Conservation (phyloP, 164 flowering plant genomes). For the Annona squamosa region DNA sequence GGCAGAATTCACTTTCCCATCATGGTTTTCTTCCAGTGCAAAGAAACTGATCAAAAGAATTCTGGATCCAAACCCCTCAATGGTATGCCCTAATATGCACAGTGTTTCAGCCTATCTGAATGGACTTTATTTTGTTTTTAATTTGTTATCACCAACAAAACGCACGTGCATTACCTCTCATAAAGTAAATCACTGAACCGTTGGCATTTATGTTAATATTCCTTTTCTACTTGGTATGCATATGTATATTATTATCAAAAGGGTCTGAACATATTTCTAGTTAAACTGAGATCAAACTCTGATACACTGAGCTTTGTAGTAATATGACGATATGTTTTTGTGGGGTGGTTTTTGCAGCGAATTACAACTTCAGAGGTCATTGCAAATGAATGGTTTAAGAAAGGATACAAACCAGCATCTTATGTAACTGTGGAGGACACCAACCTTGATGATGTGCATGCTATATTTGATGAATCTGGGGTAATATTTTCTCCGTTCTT, state of each 20-base stretch:
- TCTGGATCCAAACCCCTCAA: constrained; percentile 78
- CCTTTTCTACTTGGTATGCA: neutral
- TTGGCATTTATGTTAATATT: too few relatives aligned
- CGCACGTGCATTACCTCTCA: neutral
- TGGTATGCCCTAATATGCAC: constrained; percentile 32
- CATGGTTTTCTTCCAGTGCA: constrained; percentile 91
- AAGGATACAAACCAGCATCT: constrained; percentile 74
- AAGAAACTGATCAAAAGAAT: constrained; percentile 83
- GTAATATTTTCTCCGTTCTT: constrained; percentile 27
- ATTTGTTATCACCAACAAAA: too few relatives aligned
- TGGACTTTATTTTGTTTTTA: neutral
- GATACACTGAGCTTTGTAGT: neutral
- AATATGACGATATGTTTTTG: neutral
- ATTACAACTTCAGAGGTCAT: constrained; percentile 72
- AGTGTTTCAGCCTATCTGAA: neutral
- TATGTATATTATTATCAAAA: too few relatives aligned
- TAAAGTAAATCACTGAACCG: neutral
- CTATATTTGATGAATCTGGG: constrained; percentile 57
- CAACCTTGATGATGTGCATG: constrained; percentile 70
- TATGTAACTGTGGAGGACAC: constrained; percentile 59
- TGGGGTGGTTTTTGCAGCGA: constrained; percentile 38
- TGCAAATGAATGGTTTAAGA: constrained; percentile 98
- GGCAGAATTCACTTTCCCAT: constrained; percentile 88
- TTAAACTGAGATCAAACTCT: too few relatives aligned
- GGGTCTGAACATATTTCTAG: too few relatives aligned